Percentiles rank a stretch among this genome's conserved stretches.
Evolutionary conservation across 176 grass and related monocot species (phyloP).

Genomic region (Oryza australiensis): DNA sequence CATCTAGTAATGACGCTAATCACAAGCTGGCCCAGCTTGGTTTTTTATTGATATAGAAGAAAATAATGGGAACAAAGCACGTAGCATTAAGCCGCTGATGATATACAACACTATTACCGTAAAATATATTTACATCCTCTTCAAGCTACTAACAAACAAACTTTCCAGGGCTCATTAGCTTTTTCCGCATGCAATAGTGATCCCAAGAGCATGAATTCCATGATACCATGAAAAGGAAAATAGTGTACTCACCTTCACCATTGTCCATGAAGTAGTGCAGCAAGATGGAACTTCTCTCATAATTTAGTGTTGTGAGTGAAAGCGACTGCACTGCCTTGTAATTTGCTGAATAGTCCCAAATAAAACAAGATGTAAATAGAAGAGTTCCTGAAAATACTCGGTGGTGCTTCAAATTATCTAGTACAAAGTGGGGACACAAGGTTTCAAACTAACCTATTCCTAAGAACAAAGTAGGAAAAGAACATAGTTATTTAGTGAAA

Average conservation of each 20-base stretch:
- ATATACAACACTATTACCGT: neutral
- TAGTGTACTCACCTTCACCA: constrained; percentile 56
- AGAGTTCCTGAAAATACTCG: neutral
- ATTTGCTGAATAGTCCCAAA: constrained; percentile 73
- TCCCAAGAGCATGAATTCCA: neutral
- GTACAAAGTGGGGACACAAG: neutral
- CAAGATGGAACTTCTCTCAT: constrained; percentile 78
- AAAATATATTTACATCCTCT: neutral
- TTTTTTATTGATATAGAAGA: neutral
- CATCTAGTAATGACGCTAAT: neutral
- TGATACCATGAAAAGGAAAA: constrained; percentile 19
- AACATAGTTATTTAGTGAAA: neutral
- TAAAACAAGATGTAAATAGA: constrained; percentile 32
- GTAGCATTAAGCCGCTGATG: neutral
- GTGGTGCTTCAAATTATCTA: neutral
- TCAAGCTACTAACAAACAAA: neutral
- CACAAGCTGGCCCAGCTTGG: neutral
- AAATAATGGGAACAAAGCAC: neutral
- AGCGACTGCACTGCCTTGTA: constrained; percentile 89
- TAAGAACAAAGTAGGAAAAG: neutral
- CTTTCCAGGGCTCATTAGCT: neutral
- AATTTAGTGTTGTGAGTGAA: constrained; percentile 88
- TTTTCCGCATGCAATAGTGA: neutral
- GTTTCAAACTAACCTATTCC: too few relatives aligned
- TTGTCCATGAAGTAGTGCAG: constrained; percentile 65